Base-by-base conservation (phyloP, 2,329 filamentous ascomycete species). In the Cercospora sojina region DNA sequence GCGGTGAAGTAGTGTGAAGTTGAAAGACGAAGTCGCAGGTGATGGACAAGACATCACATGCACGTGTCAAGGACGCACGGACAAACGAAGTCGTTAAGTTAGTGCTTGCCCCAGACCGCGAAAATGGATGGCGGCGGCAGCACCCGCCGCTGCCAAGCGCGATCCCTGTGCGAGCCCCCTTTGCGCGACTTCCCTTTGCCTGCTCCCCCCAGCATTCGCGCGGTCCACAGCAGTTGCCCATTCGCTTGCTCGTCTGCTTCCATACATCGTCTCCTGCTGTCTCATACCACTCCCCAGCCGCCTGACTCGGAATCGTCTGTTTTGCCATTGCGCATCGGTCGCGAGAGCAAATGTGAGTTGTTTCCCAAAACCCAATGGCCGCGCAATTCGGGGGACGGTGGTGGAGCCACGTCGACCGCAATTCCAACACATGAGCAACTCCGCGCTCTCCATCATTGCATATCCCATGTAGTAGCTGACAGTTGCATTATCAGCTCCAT, bases 121-220 rank as follows among this genome's bases (percentile, higher is more conserved):
- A 56, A 32, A 56, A 56, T 56, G 51, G 25, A 56, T 29, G 51
- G 51, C 51, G 51, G 53, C 59, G 66, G 66, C 27, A 49, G 47
- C 25, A 53, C 31, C 55, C 64, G 65, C 31, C 32, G 51, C 13
- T 53, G 43, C 63, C 53, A 63, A 60, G 53, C 32, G 55, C 47
- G 55, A 67, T 67, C 61, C 67, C 64, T 68, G 62, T 58, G 29
- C 27, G 59, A 66, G 59, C 64, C 65, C 47, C 67, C 67, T 66
- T 68, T 64, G 59, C 65, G 59, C 65, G 59, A 69, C 65, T 66
- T 67, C 65, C 61, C 62, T 41, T 67, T 25, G 35, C 49, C 27
- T 18, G 38, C 35, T 65, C 57, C 67, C 59, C 66, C 60, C 64
- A 66, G 60, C 67, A 64, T 59, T 66, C 65, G 65, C 65, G 65